These are phyloP conservation scores for Fragaria ananassa DNA, from an alignment of 306 rosid genomes.

Conservation along the genomic window DNA sequence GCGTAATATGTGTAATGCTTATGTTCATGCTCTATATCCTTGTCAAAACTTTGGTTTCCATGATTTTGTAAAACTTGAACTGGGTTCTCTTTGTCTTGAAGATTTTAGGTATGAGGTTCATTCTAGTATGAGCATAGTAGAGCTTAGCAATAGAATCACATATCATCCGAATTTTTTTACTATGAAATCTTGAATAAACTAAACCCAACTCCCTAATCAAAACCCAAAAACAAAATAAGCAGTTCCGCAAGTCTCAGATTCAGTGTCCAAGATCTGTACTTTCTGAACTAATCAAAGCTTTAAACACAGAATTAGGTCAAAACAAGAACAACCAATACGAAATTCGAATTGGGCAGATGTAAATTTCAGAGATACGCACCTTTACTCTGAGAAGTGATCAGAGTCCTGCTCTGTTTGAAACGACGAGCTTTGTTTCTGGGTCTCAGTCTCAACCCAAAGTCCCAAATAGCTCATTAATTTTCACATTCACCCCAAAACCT, in stretches of 20 bases:
- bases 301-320: background rate
- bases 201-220: background rate
- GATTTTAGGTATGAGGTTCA: background rate
- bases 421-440: constrained; percentile 9
- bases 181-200: background rate
- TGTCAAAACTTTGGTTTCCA: background rate
- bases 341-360: background rate
- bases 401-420: background rate
- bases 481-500: background rate
- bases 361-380: constrained; percentile 4
- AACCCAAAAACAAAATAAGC: background rate
- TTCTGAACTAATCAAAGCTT: background rate
- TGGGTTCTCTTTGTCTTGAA: background rate
- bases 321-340: background rate
- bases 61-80: background rate
- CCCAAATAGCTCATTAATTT: background rate
- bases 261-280: background rate
- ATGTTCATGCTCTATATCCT: background rate
- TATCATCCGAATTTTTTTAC: background rate
- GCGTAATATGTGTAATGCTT: background rate
- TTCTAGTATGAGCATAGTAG: background rate
- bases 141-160: background rate
- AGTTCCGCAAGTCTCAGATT: background rate
- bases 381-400: constrained; percentile 5
- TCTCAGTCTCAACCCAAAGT: background rate